Evolutionary conservation across 306 rosid genomes (phyloP).

Genomic region (Hippophae rhamnoides): DNA sequence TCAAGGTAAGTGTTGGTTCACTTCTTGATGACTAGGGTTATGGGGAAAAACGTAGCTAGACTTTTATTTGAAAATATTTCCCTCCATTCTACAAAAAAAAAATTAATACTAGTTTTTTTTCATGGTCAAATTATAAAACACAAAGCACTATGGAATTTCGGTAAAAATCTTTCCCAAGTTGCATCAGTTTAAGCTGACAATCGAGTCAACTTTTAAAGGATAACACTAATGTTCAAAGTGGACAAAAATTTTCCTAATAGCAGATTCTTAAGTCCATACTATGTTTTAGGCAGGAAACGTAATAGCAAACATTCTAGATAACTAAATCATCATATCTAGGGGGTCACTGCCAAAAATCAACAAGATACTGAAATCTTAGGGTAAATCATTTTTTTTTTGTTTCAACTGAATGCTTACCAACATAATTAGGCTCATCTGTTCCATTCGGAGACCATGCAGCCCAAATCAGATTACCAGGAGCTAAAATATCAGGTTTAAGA

Average conservation of each 20-base stretch:
- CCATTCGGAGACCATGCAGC: conserved; percentile 99
- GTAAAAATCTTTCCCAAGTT: neutral
- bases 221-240: neutral
- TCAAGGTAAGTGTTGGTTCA: too few species aligned
- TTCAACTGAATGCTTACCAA: conserved; percentile 41
- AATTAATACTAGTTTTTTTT: too few species aligned
- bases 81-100: too few species aligned
- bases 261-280: conserved; percentile 6
- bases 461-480: conserved; percentile 98
- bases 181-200: neutral
- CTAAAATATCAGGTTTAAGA: conserved; percentile 96
- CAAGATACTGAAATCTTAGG: conserved; percentile 8
- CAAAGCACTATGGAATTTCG: neutral
- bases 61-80: too few species aligned
- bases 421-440: conserved; percentile 86
- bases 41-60: too few species aligned
- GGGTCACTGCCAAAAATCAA: too few species aligned
- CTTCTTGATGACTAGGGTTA: too few species aligned
- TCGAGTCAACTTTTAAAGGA: too few species aligned
- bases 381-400: conserved; percentile 1
- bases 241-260: neutral
- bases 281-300: conserved; percentile 3
- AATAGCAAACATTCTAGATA: too few species aligned
- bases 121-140: too few species aligned
- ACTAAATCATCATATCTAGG: too few species aligned